These are phyloP conservation scores for Elongisporangium prolatum DNA, from an alignment of 352 stramenopile genomes.

Conservation along the genomic window DNA sequence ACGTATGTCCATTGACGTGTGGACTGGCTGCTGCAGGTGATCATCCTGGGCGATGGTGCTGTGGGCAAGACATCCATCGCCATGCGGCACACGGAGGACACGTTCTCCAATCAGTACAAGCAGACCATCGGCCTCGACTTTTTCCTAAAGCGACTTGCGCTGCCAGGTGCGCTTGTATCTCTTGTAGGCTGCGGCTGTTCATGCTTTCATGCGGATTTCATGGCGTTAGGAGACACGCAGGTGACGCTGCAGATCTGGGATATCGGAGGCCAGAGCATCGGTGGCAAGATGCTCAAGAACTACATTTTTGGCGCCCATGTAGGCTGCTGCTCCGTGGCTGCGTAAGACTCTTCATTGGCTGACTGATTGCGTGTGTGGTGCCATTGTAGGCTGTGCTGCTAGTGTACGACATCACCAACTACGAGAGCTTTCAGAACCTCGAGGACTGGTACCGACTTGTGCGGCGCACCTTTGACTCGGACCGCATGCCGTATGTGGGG, in stretches of 20 bases:
- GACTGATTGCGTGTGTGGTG: background rate
- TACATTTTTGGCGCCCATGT: conserved; percentile 94
- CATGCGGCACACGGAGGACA: conserved; percentile 89
- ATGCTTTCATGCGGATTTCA: background rate
- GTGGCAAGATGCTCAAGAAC: conserved; percentile 85
- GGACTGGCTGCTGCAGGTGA: conserved; percentile 57
- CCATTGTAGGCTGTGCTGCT: conserved; percentile 76
- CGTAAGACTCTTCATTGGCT: background rate
- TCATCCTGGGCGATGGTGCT: conserved; percentile 91
- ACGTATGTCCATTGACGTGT: background rate
- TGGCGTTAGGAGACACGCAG: conserved; percentile 69
- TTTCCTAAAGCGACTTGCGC: conserved; percentile 91
- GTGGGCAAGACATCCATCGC: conserved; percentile 95
- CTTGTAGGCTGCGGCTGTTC: background rate
- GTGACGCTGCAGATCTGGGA: conserved; percentile 94
- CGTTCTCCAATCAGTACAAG: conserved; percentile 93
- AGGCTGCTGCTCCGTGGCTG: background rate
- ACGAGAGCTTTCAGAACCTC: conserved; percentile 94
- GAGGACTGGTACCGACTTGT: conserved; percentile 95
- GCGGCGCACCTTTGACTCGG: conserved; percentile 77
- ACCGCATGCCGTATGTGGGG: conserved; percentile 85
- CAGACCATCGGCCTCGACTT: conserved; percentile 95
- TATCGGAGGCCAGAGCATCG: conserved; percentile 91
- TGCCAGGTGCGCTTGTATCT: conserved; percentile 52
- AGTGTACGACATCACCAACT: conserved; percentile 96